These are phyloP conservation scores for Zoysia japonica DNA, from an alignment of 176 grass and related monocot species.

Conservation along the genomic window DNA sequence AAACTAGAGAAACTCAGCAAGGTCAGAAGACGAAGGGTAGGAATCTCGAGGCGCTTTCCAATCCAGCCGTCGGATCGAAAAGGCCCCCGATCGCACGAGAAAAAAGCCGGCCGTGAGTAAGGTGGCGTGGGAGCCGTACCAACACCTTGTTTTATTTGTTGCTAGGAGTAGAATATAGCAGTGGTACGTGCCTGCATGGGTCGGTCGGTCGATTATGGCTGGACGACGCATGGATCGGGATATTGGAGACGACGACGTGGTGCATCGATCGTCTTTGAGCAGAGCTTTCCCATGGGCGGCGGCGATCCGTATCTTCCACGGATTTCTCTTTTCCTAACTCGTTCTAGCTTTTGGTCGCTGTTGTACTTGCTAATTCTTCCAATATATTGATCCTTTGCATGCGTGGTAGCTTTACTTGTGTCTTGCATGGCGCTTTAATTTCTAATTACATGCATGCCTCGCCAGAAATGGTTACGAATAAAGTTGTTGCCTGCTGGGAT, in stretches of 20 bases:
- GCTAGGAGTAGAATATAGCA: background rate
- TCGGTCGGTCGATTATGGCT: background rate
- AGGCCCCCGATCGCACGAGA: slow-evolving; percentile 20
- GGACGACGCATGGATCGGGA: background rate
- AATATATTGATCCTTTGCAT: background rate
- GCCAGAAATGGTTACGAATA: background rate
- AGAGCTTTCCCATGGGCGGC: slow-evolving; percentile 10
- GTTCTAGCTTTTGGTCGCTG: background rate
- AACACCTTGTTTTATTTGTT: background rate
- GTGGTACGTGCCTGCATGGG: background rate
- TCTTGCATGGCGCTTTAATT: background rate
- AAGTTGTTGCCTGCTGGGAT: background rate
- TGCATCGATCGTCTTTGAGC: background rate
- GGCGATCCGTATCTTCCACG: slow-evolving; percentile 25
- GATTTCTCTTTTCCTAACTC: slow-evolving; percentile 1
- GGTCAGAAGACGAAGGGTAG: background rate
- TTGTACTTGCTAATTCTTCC: background rate
- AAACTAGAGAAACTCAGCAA: too few species aligned
- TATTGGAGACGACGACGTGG: background rate
- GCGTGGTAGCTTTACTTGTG: background rate
- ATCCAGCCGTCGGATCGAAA: slow-evolving; percentile 18
- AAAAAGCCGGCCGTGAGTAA: slow-evolving; percentile 22
- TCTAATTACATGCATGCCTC: background rate
- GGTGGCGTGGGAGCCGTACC: slow-evolving; percentile 1
- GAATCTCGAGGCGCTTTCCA: slow-evolving; percentile 9